These are phyloP conservation scores for Colletotrichum chrysophilum DNA, from an alignment of 2,329 filamentous ascomycete genomes.

Conservation along the genomic window DNA sequence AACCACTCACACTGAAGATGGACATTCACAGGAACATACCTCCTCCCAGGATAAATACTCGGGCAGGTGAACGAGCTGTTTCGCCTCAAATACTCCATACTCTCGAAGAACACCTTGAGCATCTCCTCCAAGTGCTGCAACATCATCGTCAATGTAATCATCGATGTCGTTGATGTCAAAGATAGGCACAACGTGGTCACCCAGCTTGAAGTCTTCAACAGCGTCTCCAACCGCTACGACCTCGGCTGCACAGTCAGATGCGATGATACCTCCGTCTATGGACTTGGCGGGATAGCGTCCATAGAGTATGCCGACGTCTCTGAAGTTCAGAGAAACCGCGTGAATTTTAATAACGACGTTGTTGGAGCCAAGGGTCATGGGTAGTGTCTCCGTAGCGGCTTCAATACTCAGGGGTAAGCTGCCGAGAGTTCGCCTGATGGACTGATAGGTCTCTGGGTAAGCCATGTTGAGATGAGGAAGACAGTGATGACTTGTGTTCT, in stretches of 20 bases:
- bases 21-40: background rate
- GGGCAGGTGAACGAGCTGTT: constrained; percentile 24
- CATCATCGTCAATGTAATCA: constrained; percentile 1
- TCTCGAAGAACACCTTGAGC: constrained; percentile 26
- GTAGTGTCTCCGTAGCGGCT: background rate
- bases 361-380: background rate
- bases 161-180: constrained; percentile 6
- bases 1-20: background rate
- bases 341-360: background rate
- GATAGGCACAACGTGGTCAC: constrained; percentile 23
- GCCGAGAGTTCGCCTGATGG: background rate
- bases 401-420: background rate
- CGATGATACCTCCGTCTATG: constrained; percentile 21
- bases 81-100: constrained; percentile 26
- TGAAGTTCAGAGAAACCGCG: constrained; percentile 21
- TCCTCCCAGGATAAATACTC: background rate
- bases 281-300: constrained; percentile 25
- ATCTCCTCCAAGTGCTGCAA: constrained; percentile 21
- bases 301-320: constrained; percentile 31
- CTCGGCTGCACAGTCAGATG: constrained; percentile 26
- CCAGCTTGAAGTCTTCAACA: constrained; percentile 25
- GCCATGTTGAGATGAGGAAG: background rate
- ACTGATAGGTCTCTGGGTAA: background rate
- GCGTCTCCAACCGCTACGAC: constrained; percentile 25
- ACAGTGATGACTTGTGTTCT: background rate